Percentiles rank a stretch among this genome's conserved stretches.
Evolutionary conservation across 371 early-diverging fungal genomes (phyloP).

Genomic region (Mucor indicus): DNA sequence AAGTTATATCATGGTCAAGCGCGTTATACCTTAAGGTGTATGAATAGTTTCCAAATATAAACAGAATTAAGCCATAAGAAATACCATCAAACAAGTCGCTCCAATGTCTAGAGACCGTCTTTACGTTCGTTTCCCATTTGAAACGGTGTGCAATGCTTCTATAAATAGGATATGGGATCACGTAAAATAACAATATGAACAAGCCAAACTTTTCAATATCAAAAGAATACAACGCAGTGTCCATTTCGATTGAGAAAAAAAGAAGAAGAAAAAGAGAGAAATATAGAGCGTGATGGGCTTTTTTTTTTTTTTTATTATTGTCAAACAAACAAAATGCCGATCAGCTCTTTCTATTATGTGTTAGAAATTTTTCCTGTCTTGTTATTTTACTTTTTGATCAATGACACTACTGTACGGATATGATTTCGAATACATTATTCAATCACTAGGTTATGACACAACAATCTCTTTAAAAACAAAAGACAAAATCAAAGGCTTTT

Average conservation of each 20-base stretch:
- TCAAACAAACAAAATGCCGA: too few species aligned
- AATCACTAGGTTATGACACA: constrained; percentile 3
- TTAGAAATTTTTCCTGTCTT: background rate
- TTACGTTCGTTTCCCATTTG: constrained; percentile 64
- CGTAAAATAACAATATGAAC: constrained; percentile 53
- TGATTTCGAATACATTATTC: background rate
- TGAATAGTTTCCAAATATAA: constrained; percentile 83
- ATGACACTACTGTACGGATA: background rate
- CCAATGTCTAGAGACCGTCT: constrained; percentile 63
- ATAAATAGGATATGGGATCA: constrained; percentile 58
- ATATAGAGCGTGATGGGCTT: background rate
- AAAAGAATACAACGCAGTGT: constrained; percentile 43
- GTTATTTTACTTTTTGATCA: background rate
- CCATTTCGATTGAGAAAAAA: constrained; percentile 1
- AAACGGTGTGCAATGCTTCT: constrained; percentile 53
- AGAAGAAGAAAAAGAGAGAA: constrained; percentile 3
- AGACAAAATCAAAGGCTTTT: constrained; percentile 17
- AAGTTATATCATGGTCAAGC: background rate
- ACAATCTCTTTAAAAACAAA: constrained; percentile 3
- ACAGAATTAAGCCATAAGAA: constrained; percentile 64
- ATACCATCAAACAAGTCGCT: constrained; percentile 59
- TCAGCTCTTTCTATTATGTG: background rate
- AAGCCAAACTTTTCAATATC: constrained; percentile 52
- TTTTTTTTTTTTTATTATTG: too few species aligned
- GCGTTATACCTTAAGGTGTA: constrained; percentile 56